Base-by-base conservation (phyloP, 352 stramenopile genomes). In the Phytopythium vexans region DNA sequence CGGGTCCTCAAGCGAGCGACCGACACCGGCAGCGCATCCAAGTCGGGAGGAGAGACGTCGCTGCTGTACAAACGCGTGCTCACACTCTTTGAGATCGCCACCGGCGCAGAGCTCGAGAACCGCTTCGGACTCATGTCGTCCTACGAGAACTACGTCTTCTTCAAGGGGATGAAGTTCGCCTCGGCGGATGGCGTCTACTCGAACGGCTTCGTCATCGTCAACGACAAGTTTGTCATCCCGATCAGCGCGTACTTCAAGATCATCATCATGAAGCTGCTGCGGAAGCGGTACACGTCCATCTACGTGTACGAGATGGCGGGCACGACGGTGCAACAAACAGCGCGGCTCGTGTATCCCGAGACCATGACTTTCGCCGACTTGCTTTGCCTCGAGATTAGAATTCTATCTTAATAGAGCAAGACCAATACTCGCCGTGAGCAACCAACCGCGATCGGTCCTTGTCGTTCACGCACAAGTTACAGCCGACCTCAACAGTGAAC, bases 141-240 rank as follows among this genome's bases (percentile, higher is more conserved):
- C 15, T 82, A 73, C 48, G 67, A 73, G 44, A 75, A 78, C 44
- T 75, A 71, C 51, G 56, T 58, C 5, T 45, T 65, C 60, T 59
- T 72, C 52, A 66, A 69, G 40, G 64, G 68, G 27, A 45, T 77
- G 27, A 61, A 58, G 53, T 77, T 68, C 46, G 68, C 64, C 8
- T 71, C 68, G 3, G 64, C 68, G 6, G 66, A 67, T 35, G 53
- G 58, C 42, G 64, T 68, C 51, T 72, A 67, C 63, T 66, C 52
- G 46, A 64, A 53, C 35, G 65, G 68, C 14, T 81, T 74, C 52
- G 55, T 78, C 12, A 67, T 75, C 21, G 65, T 59, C 14, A 66
- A 73, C 57, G 33, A 49, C 49, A 65, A 66, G 47, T 78, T 62
- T 37, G 43, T 78, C 1, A 42, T 78, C 8, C 41, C 52, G 8